A percentile compares a stretch with the other conserved stretches of the same genome.
phyloP scores from a whole-genome alignment of 345 rosid species.

The Aethionema arabicum region DNA sequence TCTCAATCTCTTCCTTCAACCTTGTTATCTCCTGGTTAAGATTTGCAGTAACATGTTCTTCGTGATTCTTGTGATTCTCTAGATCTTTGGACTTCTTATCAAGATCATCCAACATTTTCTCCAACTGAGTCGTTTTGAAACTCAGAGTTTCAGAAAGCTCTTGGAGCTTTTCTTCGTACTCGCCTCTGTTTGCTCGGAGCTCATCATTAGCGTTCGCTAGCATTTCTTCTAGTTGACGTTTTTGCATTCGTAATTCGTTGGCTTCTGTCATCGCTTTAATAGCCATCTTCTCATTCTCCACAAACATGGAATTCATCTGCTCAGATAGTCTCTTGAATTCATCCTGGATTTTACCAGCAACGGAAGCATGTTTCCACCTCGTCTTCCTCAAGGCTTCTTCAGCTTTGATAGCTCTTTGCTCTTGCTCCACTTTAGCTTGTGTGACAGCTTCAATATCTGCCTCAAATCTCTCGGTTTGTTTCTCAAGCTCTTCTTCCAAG shows the following conservation, averaged over 20 bases:
- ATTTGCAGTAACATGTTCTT: conserved; percentile 45
- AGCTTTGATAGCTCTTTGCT: conserved; percentile 79
- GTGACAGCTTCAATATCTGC: conserved; percentile 64
- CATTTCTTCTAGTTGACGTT: conserved; percentile 60
- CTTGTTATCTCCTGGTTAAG: conserved; percentile 42
- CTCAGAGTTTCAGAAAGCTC: conserved; percentile 48
- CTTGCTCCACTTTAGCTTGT: conserved; percentile 62
- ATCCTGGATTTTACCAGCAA: conserved; percentile 82
- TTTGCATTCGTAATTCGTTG: conserved; percentile 55
- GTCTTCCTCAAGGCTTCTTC: conserved; percentile 72
- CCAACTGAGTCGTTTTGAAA: conserved; percentile 46
- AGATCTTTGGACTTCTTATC: conserved; percentile 53
- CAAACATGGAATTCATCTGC: conserved; percentile 76
- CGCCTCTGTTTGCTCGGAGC: conserved; percentile 44
- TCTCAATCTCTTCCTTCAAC: conserved; percentile 49
- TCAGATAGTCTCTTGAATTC: conserved; percentile 69
- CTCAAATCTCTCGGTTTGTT: conserved; percentile 53
- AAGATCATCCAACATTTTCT: conserved; percentile 46
- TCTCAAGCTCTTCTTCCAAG: conserved; percentile 75
- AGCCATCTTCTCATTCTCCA: conserved; percentile 84
- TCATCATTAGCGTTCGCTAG: conserved; percentile 55
- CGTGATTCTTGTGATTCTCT: conserved; percentile 49
- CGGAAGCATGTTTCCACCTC: conserved; percentile 65
- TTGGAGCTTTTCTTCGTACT: conserved; percentile 51
- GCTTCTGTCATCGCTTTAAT: conserved; percentile 75